phyloP scores from a whole-genome alignment of 1,139 yeast genomes.

The Debaryomyces psychrophilus region DNA sequence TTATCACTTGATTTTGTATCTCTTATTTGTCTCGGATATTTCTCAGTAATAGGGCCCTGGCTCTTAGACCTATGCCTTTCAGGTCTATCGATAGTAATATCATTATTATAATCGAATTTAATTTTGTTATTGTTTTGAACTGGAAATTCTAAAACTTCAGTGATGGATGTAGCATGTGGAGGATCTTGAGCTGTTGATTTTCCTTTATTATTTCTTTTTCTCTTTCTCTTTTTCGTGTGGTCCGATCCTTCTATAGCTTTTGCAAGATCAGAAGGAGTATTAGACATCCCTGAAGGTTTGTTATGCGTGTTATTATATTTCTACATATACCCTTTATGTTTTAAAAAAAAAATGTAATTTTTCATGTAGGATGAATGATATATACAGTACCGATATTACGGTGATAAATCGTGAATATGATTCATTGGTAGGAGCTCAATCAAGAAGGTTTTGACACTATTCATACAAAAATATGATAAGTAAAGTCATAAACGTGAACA shows the following conservation, averaged over 20 bases:
- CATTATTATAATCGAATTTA: slow-evolving; percentile 29
- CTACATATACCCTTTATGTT: not conserved
- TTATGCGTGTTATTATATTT: not conserved
- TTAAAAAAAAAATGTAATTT: slow-evolving; percentile 1
- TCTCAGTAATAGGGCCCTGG: slow-evolving; percentile 2
- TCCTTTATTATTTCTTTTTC: slow-evolving; percentile 25
- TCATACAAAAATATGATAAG: slow-evolving; percentile 1
- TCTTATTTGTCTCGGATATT: not conserved
- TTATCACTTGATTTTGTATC: not conserved
- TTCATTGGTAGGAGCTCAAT: not conserved
- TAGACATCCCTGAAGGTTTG: slow-evolving; percentile 9
- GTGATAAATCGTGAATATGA: not conserved
- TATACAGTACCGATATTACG: slow-evolving; percentile 1
- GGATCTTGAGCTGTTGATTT: slow-evolving; percentile 3
- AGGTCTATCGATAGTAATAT: not conserved
- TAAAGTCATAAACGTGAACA: not conserved
- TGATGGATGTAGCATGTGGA: not conserved
- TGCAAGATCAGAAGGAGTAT: slow-evolving; percentile 6
- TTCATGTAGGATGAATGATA: slow-evolving; percentile 1
- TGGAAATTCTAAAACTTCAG: slow-evolving; percentile 3
- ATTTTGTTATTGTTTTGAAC: slow-evolving; percentile 26
- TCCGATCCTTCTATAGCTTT: not conserved
- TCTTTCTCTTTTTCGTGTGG: slow-evolving; percentile 20
- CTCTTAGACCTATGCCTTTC: not conserved
- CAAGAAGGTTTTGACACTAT: not conserved